Evolutionary conservation across 2,329 filamentous ascomycete species (phyloP), one percentile per base, ranked within the genome.

Genomic region (Keithomyces neogunnii): DNA sequence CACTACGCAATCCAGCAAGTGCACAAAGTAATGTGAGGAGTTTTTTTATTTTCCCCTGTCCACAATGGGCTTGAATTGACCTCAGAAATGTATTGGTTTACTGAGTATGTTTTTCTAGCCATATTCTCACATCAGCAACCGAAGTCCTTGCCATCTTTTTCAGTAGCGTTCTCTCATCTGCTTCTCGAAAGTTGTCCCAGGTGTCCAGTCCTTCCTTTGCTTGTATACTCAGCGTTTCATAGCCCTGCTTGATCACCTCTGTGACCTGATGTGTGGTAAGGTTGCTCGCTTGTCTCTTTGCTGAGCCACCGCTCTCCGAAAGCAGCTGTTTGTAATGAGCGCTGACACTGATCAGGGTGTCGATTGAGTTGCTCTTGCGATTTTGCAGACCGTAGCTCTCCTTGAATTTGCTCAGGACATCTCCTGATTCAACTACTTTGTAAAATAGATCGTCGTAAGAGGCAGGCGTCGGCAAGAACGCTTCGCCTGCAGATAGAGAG

Each of bases 401-500:
- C 40, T 89, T 82, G 70, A 97, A 96, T 63, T 88, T 89, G 33
- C 78, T 73, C 28, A 97, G 77, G 10, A 89, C 79, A 47, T 95
- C 89, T 9, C 91, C 89, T 2, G 86, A 88, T 69, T 99, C 93
- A 30, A 97, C 90, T 2, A 97, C 80, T 70, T 99, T 99, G 80
- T 99, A 99, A 71, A 99, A 97, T 0, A 99, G 76, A 63, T 99
- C 93, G 61, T 99, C 93, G 67, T 97, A 97, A 2, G 89, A 85
- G 19, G 87, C 81, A 1, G 90, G 85, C 32, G 88, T 88, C 0
- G 92, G 93, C 6, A 99, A 77, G 69, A 99, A 97, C 2, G 87
- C 84, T 66, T 97, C 93, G 5, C 93, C 93, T 2, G 84, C 82
- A 2, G 88, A 93, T 6, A 99, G 76, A 2, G 89, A 88, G 39